Evolutionary conservation across 768 basidiomycete genomes (phyloP), one percentile per base, ranked within the genome.

Genomic region (Chalciporus piperatus): DNA sequence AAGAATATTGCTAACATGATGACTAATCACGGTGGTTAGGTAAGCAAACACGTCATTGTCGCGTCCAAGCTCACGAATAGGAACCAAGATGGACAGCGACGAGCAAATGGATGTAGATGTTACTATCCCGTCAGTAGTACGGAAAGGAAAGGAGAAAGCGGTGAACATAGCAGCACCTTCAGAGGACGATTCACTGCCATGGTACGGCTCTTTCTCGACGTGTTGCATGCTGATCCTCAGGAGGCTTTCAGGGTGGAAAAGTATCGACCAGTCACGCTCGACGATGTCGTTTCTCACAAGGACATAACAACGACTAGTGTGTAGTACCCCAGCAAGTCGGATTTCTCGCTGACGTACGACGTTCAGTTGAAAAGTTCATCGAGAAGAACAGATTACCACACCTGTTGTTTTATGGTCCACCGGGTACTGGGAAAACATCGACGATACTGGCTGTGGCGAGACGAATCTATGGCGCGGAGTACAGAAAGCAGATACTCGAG

Each of bases 351-450:
- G 44, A 45, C 20, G 47, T 50, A 55, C 59, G 58, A 45, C 48
- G 27, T 40, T 14, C 61, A 99, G 96, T 99, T 70, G 93, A 97
- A 69, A 88, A 87, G 66, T 98, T 99, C 68, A 97, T 99, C 56
- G 87, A 92, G 60, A 92, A 92, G 70, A 96, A 95, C 58, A 77
- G 95, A 45, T 67, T 99, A 20, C 97, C 97, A 0, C 97, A 99
- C 70, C 76, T 99, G 25, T 76, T 99, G 47, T 93, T 99, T 70
- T 99, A 99, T 63, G 97, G 97, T 0, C 97, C 97, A 30, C 97
- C 97, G 11, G 97, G 96, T 11, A 99, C 97, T 0, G 97, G 97
- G 45, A 99, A 99, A 71, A 99, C 97, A 6, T 95, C 93, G 0
- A 98, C 95, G 0, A 96, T 99, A 56, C 76, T 98, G 9, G 97